Evolutionary conservation across 2,329 filamentous ascomycete species (phyloP).

Genomic region (Exutisphaerella laricina): DNA sequence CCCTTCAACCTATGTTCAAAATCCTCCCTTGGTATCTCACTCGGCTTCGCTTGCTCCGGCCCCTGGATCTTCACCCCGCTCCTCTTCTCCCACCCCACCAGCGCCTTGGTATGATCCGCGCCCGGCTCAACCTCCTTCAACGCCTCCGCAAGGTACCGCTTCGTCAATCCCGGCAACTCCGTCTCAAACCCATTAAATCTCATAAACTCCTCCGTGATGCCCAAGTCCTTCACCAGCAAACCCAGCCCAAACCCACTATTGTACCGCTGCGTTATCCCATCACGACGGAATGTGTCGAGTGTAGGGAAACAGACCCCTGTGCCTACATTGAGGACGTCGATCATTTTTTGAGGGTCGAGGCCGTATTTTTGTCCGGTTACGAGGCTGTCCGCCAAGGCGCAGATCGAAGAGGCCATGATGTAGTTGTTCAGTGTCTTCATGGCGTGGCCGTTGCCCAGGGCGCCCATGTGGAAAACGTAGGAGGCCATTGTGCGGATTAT

Average conservation of each 20-base stretch:
- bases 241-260: constrained; percentile 34
- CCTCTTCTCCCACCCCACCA: constrained; percentile 36
- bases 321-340: constrained; percentile 40
- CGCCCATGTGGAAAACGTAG: constrained; percentile 35
- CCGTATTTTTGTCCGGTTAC: constrained; percentile 35
- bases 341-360: constrained; percentile 36
- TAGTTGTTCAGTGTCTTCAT: constrained; percentile 39
- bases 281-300: constrained; percentile 25
- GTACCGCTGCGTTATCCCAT: constrained; percentile 28
- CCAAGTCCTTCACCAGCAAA: constrained; percentile 34
- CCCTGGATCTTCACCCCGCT: constrained; percentile 31
- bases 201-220: constrained; percentile 35
- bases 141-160: constrained; percentile 32
- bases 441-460: constrained; percentile 33
- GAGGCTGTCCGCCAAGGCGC: constrained; percentile 30
- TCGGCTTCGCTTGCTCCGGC: constrained; percentile 24
- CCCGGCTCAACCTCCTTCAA: constrained; percentile 28
- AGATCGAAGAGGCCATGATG: constrained; percentile 33
- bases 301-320: constrained; percentile 39
- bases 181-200: constrained; percentile 31
- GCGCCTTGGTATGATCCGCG: constrained; percentile 33
- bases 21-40: constrained; percentile 23
- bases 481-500: constrained; percentile 33
- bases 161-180: constrained; percentile 28
- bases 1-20: constrained; percentile 29